phyloP scores from a whole-genome alignment of 2,329 filamentous ascomycete genomes.

The Davidsoniella virescens region DNA sequence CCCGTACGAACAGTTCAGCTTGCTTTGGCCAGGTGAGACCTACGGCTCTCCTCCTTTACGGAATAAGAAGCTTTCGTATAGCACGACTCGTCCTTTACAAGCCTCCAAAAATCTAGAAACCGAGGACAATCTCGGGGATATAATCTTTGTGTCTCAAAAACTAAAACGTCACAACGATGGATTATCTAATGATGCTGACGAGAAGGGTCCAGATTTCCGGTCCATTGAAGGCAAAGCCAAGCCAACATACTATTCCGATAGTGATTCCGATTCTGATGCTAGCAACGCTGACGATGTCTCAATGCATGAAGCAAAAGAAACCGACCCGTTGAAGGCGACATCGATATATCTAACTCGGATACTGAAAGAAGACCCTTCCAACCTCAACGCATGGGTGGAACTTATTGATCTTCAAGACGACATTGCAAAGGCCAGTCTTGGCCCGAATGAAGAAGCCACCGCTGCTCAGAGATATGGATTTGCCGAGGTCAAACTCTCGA shows the following conservation, averaged over 20 bases:
- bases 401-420: constrained; percentile 65
- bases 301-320: constrained; percentile 16
- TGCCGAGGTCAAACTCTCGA: constrained; percentile 62
- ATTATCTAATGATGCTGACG: constrained; percentile 22
- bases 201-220: constrained; percentile 41
- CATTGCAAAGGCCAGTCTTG: constrained; percentile 38
- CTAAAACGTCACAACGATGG: constrained; percentile 17
- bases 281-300: neutral
- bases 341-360: constrained; percentile 45
- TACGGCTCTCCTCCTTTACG: constrained; percentile 5
- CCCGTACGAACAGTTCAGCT: constrained; percentile 37
- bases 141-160: constrained; percentile 16
- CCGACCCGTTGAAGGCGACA: constrained; percentile 32
- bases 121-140: constrained; percentile 24
- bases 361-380: constrained; percentile 48
- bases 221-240: constrained; percentile 51
- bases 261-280: constrained; percentile 12
- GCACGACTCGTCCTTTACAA: constrained; percentile 4
- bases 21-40: constrained; percentile 27
- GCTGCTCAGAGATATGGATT: constrained; percentile 50
- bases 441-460: constrained; percentile 29
- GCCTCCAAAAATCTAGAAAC: neutral
- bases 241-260: constrained; percentile 23
- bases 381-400: constrained; percentile 58
- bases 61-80: constrained; percentile 11